Evolutionary conservation across 2,329 filamentous ascomycete species (phyloP), one percentile per base, ranked within the genome.

Genomic region (Endocalyx cinctus): DNA sequence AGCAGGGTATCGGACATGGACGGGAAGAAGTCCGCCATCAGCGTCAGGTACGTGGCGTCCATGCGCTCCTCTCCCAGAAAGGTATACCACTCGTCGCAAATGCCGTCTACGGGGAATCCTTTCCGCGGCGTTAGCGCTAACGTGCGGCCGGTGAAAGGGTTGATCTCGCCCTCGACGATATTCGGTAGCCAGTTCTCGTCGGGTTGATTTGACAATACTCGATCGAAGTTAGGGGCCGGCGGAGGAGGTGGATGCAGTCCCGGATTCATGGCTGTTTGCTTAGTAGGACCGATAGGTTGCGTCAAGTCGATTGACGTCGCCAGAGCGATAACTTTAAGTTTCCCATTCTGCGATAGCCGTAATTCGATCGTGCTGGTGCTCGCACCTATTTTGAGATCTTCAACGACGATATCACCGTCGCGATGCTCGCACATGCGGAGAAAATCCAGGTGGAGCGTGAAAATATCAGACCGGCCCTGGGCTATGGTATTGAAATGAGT

Each of bases 391-490:
- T 48, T 51, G 3, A 56, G 20, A 4, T 33, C 4, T 1, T 17
- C 37, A 0, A 57, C 35, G 10, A 19, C 33, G 23, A 56, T 45
- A 10, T 30, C 47, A 27, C 46, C 51, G 0, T 50, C 36, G 8
- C 26, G 5, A 13, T 17, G 25, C 19, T 44, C 47, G 31, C 51
- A 55, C 1, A 37, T 8, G 5, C 46, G 45, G 3, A 57, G 44
- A 23, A 50, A 56, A 11, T 55, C 45, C 26, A 54, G 5, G 28
- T 56, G 50, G 4, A 56, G 27, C 7, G 36, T 52, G 1, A 51
- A 27, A 4, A 55, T 31, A 20, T 55, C 42, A 2, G 51, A 43
- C 27, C 53, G 52, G 16, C 50, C 42, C 25, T 13, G 28, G 10
- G 34, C 30, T 1, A 35, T 41, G 1, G 12, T 15, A n/a, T n/a